These are phyloP conservation scores for Mucor lusitanicus DNA, from an alignment of 371 early-diverging fungal genomes.

Conservation along the genomic window DNA sequence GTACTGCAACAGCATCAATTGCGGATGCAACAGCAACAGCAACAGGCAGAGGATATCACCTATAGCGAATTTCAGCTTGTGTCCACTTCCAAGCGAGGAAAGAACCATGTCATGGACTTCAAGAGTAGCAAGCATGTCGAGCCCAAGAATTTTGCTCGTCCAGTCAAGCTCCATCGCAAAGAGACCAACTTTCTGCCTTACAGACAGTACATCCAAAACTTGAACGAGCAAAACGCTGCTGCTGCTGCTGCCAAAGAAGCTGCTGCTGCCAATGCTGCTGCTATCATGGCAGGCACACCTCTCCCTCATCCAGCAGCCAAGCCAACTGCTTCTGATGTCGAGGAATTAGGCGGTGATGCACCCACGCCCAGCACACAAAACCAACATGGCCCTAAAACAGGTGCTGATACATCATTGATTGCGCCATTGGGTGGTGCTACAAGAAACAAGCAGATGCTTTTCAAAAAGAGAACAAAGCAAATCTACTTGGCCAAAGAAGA, in stretches of 20 bases:
- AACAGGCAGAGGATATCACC: constrained; percentile 11
- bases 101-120: constrained; percentile 73
- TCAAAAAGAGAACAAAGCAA: constrained; percentile 83
- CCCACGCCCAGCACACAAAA: constrained; percentile 23
- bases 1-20: constrained; percentile 12
- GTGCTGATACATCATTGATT: constrained; percentile 74
- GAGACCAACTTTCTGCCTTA: constrained; percentile 41
- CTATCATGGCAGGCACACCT: constrained; percentile 6
- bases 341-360: constrained; percentile 18
- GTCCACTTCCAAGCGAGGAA: constrained; percentile 50
- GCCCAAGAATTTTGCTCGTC: constrained; percentile 58
- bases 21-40: constrained; percentile 9
- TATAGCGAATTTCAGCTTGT: constrained; percentile 65
- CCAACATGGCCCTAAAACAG: constrained; percentile 53
- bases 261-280: constrained; percentile 11
- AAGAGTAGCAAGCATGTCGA: constrained; percentile 53
- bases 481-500: constrained; percentile 78
- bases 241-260: constrained; percentile 16
- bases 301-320: background rate
- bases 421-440: constrained; percentile 82
- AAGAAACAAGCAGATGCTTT: constrained; percentile 77
- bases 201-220: constrained; percentile 23
- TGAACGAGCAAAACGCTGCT: constrained; percentile 27
- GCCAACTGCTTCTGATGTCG: background rate
- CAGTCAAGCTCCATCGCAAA: constrained; percentile 73